Evolutionary conservation across 805 yeast species (phyloP), one percentile per base, ranked within the genome.

Genomic region (Nakazawaea anatomiae): DNA sequence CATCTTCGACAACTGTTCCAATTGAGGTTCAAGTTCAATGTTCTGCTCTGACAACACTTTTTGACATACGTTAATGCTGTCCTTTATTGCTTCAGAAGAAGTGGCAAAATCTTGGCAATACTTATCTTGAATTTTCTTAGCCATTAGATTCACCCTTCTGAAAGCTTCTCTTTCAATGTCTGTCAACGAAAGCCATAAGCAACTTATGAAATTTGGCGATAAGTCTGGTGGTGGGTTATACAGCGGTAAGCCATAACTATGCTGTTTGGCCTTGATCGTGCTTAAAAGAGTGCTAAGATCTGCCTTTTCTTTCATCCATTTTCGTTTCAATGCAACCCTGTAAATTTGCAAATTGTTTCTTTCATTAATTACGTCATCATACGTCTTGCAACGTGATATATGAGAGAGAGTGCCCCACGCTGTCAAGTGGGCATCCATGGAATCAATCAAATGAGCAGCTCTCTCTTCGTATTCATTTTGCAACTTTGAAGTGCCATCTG

Each of bases 11-110:
- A 74, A 62, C 11, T 58, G 63, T 34, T 58, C 61, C 11, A 70
- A 58, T 53, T 75, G 79, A 7, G 57, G 62, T 42, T 71, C 71
- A 25, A 72, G 61, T 35, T 63, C 65, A 27, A 73, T 73, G 7
- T 59, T 65, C 42, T 67, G 54, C 10, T 57, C 58, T 30, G 62
- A 53, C 32, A 68, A 54, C 7, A 57, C 57, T 9, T 54, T 36
- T 4, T 72, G 62, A 3, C 62, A 56, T 1, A 55, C 52, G 18
- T 59, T 56, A 3, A 70, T 48, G 30, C 57, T 54, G 12, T 55
- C 52, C 4, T 70, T 60, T 35, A 63, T 55, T 28, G 60, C 56
- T 40, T 66, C 64, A 11, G 75, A 70, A 4, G 57, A 57, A 14
- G 62, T 61, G 1, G 72, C 68, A 57, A 68, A 67, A 5, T 56